Conservation (phyloP, 345 rosid species). For the Gynandropsis gynandra region DNA sequence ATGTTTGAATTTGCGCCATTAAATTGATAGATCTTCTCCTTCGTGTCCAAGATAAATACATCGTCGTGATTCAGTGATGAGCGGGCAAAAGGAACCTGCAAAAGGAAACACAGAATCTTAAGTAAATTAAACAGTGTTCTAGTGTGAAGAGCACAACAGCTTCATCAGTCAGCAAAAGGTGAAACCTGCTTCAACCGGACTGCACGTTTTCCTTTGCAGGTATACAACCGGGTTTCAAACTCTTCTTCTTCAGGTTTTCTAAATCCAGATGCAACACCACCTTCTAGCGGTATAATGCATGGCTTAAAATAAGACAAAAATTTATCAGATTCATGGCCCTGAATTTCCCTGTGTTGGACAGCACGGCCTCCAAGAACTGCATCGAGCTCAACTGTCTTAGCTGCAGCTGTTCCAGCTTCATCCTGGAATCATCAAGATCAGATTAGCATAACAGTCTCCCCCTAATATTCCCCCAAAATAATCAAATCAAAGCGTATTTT, state of each 20-base stretch:
- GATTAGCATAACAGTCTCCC: conserved; percentile 8
- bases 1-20: conserved; percentile 95
- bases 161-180: conserved; percentile 3
- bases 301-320: conserved; percentile 98
- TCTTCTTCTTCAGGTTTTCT: conserved; percentile 75
- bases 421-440: conserved; percentile 41
- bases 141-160: not conserved
- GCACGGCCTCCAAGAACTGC: conserved; percentile 95
- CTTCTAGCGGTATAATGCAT: conserved; percentile 90
- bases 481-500: not conserved
- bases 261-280: conserved; percentile 96
- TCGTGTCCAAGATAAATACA: conserved; percentile 83
- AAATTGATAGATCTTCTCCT: conserved; percentile 89
- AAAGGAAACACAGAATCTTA: conserved; percentile 19
- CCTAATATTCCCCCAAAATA: conserved; percentile 7
- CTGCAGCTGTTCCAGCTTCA: conserved; percentile 98
- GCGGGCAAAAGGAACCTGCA: conserved; percentile 86
- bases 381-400: conserved; percentile 92
- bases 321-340: conserved; percentile 95
- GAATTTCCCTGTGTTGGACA: conserved; percentile 94
- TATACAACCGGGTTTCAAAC: conserved; percentile 81
- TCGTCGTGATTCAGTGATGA: conserved; percentile 96
- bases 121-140: conserved; percentile 4
- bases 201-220: conserved; percentile 81
- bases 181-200: conserved; percentile 93